These are phyloP conservation scores for Fusarium begoniae DNA, from an alignment of 2,329 filamentous ascomycete species.

Conservation along the genomic window DNA sequence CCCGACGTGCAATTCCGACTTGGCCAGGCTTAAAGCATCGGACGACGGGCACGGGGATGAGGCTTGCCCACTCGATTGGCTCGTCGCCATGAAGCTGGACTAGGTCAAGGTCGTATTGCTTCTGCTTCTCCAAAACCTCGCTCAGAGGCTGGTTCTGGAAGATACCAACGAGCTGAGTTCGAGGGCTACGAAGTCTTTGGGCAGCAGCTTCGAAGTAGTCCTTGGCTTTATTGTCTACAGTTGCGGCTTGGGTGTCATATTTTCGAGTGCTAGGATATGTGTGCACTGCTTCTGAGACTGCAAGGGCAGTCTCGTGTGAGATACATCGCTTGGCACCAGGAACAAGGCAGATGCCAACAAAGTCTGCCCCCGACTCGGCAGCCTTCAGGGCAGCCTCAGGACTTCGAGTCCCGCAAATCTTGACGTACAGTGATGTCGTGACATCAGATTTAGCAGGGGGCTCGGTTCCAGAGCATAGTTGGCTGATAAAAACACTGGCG, in stretches of 20 bases:
- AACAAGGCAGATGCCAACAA: conserved; percentile 93
- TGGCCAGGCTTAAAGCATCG: conserved; percentile 83
- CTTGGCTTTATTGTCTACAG: conserved; percentile 51
- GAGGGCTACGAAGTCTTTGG: conserved; percentile 59
- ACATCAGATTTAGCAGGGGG: conserved; percentile 47
- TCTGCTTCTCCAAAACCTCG: conserved; percentile 82
- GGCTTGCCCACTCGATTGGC: conserved; percentile 86
- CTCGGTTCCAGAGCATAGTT: conserved; percentile 74
- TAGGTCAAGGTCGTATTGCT: conserved; percentile 80
- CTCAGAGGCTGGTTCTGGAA: conserved; percentile 90
- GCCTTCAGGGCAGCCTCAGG: conserved; percentile 82
- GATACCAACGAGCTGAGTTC: conserved; percentile 87
- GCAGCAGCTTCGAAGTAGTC: conserved; percentile 77
- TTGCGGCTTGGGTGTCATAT: conserved; percentile 42
- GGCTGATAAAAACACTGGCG: conserved; percentile 81
- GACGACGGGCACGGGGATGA: conserved; percentile 94
- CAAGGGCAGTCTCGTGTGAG: conserved; percentile 77
- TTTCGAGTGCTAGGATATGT: conserved; percentile 63
- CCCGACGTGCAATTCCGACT: conserved; percentile 75
- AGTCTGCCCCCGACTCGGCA: conserved; percentile 86
- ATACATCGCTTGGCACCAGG: conserved; percentile 83
- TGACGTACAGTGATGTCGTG: conserved; percentile 72
- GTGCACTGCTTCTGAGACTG: conserved; percentile 84
- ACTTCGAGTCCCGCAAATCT: conserved; percentile 93
- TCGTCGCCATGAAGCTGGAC: conserved; percentile 95